These are phyloP conservation scores for Camellia japonica DNA, from an alignment of 148 eudicot genomes.

Conservation along the genomic window DNA sequence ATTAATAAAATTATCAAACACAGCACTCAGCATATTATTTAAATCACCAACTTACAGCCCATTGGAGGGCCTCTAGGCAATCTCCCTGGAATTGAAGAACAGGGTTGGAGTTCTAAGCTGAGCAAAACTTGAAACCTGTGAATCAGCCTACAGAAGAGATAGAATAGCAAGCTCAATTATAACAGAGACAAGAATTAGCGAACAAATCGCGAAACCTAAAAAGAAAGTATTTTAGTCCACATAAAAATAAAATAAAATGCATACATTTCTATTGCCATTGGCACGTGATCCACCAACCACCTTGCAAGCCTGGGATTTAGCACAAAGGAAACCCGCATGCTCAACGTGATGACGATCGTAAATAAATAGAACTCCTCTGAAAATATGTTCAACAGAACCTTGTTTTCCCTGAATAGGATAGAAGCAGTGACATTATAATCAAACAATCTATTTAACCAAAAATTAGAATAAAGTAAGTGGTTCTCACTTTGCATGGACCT, in stretches of 20 bases:
- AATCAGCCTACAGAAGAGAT: slow-evolving; percentile 42
- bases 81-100: slow-evolving; percentile 74
- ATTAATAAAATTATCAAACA: background rate
- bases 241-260: background rate
- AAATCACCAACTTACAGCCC: slow-evolving; percentile 48
- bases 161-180: slow-evolving; percentile 9
- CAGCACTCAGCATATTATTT: background rate
- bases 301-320: slow-evolving; percentile 72
- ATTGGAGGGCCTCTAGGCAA: slow-evolving; percentile 67
- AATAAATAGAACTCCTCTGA: slow-evolving; percentile 68
- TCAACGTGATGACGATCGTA: slow-evolving; percentile 94
- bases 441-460: background rate
- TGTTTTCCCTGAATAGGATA: slow-evolving; percentile 74
- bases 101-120: slow-evolving; percentile 69
- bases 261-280: slow-evolving; percentile 61
- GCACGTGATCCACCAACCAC: slow-evolving; percentile 85
- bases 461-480: slow-evolving; percentile 1
- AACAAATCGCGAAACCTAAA: background rate
- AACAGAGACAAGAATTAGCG: background rate
- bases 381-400: slow-evolving; percentile 96
- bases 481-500: slow-evolving; percentile 76
- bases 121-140: slow-evolving; percentile 47
- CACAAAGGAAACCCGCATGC: slow-evolving; percentile 98
- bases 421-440: background rate
- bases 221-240: background rate